Base-by-base conservation (phyloP, 2,329 filamentous ascomycete genomes). In the Leptographium wingfieldii region DNA sequence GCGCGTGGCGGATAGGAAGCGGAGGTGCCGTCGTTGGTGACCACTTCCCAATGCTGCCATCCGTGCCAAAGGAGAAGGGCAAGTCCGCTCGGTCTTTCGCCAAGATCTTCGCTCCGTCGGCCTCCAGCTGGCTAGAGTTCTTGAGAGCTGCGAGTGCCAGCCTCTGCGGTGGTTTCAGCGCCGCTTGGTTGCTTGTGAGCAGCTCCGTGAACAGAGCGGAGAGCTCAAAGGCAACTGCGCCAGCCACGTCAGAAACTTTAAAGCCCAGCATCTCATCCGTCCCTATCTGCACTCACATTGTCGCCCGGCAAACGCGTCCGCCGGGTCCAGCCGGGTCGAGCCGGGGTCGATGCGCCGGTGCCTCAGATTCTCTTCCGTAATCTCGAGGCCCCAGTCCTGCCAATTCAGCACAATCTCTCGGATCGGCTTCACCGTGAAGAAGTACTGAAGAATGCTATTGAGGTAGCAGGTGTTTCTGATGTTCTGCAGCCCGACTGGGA, bases 381-480 rank as follows among this genome's bases (percentile, higher is more conserved):
- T 72, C 3, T 86, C 81, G 68, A 94, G 82, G 64, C 86, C 82
- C 67, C 86, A 82, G 5, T 83, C 72, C 31, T 92, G 84, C 65
- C 89, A 90, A 56, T 90, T 78, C 61, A 95, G 77, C 3, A 96
- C 85, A 64, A 96, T 81, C 5, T 94, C 81, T 56, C 92, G 83
- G 35, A 97, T 78, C 2, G 89, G 85, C 63, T 85, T 86, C 59
- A 97, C 83, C 0, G 92, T 95, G 70, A 95, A 96, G 65, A 96
- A 87, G 69, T 95, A 97, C 67, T 99, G 94, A 11, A 99, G 78
- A 56, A 99, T 81, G 73, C 92, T 97, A 76, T 99, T 99, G 59
- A 99, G 79, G 68, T 99, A 99, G 71, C 94, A 99, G 0, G 95
- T 99, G 68, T 99, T 99, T 61, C 94, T 92, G 60, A 97, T 95